Conservation (phyloP, 345 rosid species). For the Leavenworthia alabamica region DNA sequence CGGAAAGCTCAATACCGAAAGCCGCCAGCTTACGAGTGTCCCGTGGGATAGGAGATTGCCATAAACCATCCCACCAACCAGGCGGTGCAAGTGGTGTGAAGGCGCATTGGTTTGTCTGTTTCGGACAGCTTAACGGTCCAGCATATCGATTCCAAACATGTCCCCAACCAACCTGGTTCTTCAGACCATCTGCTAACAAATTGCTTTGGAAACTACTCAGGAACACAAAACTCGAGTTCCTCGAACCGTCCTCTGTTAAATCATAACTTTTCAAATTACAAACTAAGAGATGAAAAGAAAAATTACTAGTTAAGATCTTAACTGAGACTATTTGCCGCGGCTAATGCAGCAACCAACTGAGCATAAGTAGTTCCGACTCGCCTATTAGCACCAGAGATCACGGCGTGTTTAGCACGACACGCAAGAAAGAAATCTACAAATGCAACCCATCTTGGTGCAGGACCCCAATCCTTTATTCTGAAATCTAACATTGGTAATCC, state of each 20-base stretch:
- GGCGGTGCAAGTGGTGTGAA: slow-evolving; percentile 87
- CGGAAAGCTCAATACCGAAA: slow-evolving; percentile 71
- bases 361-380: slow-evolving; percentile 95
- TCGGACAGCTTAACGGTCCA: slow-evolving; percentile 79
- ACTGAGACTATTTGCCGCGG: slow-evolving; percentile 82
- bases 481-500: slow-evolving; percentile 45
- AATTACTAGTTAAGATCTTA: slow-evolving; percentile 13
- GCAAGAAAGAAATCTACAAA: slow-evolving; percentile 98
- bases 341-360: slow-evolving; percentile 79
- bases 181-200: slow-evolving; percentile 57
- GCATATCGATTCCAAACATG: slow-evolving; percentile 95
- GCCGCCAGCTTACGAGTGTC: slow-evolving; percentile 57
- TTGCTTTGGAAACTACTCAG: slow-evolving; percentile 84
- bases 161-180: slow-evolving; percentile 89
- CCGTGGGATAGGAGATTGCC: slow-evolving; percentile 86
- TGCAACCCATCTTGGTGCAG: slow-evolving; percentile 98
- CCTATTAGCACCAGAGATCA: slow-evolving; percentile 81
- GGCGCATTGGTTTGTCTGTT: slow-evolving; percentile 78
- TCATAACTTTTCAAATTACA: too few relatives aligned
- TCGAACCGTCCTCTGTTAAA: slow-evolving; percentile 66
- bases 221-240: slow-evolving; percentile 53
- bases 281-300: neutral
- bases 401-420: slow-evolving; percentile 66
- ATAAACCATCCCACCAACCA: slow-evolving; percentile 95
- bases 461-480: slow-evolving; percentile 94